Base-by-base conservation (phyloP, 495 filamentous ascomycete species). In the Recurvomyces mirabilis region DNA sequence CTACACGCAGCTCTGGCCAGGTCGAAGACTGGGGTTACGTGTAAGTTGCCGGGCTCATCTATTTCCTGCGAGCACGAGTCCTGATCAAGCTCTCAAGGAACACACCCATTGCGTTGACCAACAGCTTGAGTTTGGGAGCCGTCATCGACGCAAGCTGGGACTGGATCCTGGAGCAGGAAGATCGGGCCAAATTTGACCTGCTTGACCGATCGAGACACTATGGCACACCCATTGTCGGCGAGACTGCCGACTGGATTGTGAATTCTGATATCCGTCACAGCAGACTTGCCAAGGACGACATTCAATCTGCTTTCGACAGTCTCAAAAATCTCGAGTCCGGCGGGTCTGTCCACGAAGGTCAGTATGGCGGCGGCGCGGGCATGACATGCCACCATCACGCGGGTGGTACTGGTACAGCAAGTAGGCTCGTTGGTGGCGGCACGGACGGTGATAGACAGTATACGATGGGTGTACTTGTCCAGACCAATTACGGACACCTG, bases 371-470 rank as follows among this genome's bases (percentile, higher is more conserved):
- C 13, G 70, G 72, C 2, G 68, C 69, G 15, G 72, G 72, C 21
- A 74, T 72, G 70, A 57, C 67, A 10, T 68, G 64, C 44, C 66
- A 73, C 43, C 61, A 61, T 41, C 73, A 66, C 49, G 72, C 73
- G 50, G 71, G 68, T 1, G 71, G 70, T 9, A 74, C 71, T 5
- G 69, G 70, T 17, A 68, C 62, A 1, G 62, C 64, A 17, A 71
- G 67, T 47, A 56, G 72, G 15, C 24, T 70, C 1, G 59, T 74
- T 7, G 56, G 54, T 12, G 46, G 62, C 11, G 62, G 59, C 19
- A 52, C 50, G 52, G 14, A 48, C 5, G 34, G 34, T 20, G 47
- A 43, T 12, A 65, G 57, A 47, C 51, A 47, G 19, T 75, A 72
- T 45, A 73, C 71, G 0, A 60, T 76, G 4, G 72, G 48, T 3